Evolutionary conservation across 441 rosid genomes (phyloP).

Genomic region (Gossypium laxum): DNA sequence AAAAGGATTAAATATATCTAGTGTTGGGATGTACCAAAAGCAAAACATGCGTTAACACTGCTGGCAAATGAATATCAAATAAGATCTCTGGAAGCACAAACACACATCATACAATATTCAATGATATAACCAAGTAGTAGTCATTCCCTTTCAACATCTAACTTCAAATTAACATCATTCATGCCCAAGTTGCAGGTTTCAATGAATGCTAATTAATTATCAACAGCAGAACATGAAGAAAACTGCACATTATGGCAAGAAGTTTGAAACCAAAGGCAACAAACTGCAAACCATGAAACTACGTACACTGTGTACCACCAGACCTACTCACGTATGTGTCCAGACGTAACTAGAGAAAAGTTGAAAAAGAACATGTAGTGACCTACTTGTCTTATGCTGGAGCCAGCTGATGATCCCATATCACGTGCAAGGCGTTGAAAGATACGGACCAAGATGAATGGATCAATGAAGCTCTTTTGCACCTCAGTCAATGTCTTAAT

Average conservation of each 20-base stretch:
- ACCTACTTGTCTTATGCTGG: conserved; percentile 79
- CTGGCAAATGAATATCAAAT: neutral
- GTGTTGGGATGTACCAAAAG: neutral
- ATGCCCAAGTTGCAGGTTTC: neutral
- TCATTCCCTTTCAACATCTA: neutral
- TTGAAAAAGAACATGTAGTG: conserved; percentile 8
- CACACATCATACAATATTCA: neutral
- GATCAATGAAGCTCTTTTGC: conserved; percentile 64
- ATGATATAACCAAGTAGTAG: neutral
- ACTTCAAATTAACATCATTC: neutral
- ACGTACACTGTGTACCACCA: neutral
- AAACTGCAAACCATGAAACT: neutral
- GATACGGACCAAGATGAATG: conserved; percentile 60
- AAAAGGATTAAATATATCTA: neutral
- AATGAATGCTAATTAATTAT: neutral
- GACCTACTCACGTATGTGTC: neutral
- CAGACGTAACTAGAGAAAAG: neutral
- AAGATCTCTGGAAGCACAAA: neutral
- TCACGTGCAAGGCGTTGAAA: conserved; percentile 71
- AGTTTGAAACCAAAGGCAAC: conserved; percentile 4
- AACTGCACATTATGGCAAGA: neutral
- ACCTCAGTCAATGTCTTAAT: conserved; percentile 79
- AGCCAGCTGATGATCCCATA: conserved; percentile 67
- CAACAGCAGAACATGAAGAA: neutral
- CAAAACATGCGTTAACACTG: neutral